These are phyloP conservation scores for Parmales sp. DNA, from an alignment of 108 stramenopile species.

Conservation along the genomic window DNA sequence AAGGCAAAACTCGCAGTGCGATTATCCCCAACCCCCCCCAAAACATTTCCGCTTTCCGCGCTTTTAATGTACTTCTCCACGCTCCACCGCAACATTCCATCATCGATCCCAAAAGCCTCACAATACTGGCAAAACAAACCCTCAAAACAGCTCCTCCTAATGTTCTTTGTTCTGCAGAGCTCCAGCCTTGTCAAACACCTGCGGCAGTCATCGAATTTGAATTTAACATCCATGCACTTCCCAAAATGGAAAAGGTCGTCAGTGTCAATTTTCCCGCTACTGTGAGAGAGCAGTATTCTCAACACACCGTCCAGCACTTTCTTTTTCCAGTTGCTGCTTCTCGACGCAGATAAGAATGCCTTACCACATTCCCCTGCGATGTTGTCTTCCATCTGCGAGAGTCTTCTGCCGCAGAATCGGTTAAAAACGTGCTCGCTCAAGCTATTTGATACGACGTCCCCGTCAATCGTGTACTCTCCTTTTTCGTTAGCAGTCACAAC, in stretches of 20 bases:
- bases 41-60: neutral
- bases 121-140: neutral
- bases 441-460: neutral
- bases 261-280: neutral
- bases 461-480: neutral
- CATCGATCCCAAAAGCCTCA: neutral
- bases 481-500: neutral
- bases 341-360: neutral
- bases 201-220: neutral
- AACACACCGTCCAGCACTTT: neutral
- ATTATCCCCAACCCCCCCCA: neutral
- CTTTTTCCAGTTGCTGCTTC: neutral
- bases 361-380: neutral
- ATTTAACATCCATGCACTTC: neutral
- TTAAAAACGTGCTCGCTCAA: neutral
- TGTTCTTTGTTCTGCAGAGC: neutral
- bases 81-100: neutral
- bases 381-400: neutral
- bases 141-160: neutral
- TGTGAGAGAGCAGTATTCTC: neutral
- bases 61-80: neutral
- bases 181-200: neutral
- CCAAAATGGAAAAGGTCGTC: constrained; percentile 1
- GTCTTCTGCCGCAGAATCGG: neutral
- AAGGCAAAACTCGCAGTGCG: neutral